Conservation (phyloP, 75 land plant species). For the Adiantum capillusveneris region DNA sequence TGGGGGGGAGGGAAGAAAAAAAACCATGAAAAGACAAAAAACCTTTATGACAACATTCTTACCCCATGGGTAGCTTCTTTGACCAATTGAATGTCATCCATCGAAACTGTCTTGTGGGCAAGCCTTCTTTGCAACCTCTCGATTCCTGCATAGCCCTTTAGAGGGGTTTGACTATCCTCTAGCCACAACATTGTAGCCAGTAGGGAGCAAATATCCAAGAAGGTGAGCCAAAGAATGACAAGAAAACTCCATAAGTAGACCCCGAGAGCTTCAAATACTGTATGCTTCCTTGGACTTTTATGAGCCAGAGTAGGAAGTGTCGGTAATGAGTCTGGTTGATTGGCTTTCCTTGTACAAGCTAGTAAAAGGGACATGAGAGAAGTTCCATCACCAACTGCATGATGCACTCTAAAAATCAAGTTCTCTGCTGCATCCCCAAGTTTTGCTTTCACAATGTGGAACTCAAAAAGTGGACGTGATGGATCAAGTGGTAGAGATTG, state of each 20-base stretch:
- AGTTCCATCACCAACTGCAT: constrained; percentile 80
- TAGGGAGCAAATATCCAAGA: constrained; percentile 29
- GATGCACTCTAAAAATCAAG: constrained; percentile 54
- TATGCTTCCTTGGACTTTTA: too few species aligned
- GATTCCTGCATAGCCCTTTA: constrained; percentile 50
- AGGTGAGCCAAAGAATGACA: too few species aligned
- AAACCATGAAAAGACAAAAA: too few species aligned
- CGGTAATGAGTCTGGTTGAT: constrained; percentile 47
- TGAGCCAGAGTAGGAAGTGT: too few species aligned
- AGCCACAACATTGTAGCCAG: constrained; percentile 28
- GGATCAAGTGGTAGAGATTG: constrained; percentile 29
- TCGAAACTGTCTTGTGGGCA: constrained; percentile 22
- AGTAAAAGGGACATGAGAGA: constrained; percentile 77
- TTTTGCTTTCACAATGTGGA: constrained; percentile 46
- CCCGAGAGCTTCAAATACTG: too few species aligned
- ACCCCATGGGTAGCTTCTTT: constrained; percentile 52
- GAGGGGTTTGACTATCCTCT: constrained; percentile 48
- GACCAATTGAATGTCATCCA: constrained; percentile 52
- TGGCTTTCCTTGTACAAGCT: constrained; percentile 46
- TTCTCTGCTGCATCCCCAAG: constrained; percentile 34
- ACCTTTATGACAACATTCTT: too few species aligned
- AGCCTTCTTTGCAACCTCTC: constrained; percentile 41
- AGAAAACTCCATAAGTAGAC: too few species aligned
- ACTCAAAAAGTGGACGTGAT: constrained; percentile 61
- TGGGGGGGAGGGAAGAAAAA: too few species aligned